These are phyloP conservation scores for Klebsormidium nitens DNA, from an alignment of 139 green algal species.

Conservation along the genomic window DNA sequence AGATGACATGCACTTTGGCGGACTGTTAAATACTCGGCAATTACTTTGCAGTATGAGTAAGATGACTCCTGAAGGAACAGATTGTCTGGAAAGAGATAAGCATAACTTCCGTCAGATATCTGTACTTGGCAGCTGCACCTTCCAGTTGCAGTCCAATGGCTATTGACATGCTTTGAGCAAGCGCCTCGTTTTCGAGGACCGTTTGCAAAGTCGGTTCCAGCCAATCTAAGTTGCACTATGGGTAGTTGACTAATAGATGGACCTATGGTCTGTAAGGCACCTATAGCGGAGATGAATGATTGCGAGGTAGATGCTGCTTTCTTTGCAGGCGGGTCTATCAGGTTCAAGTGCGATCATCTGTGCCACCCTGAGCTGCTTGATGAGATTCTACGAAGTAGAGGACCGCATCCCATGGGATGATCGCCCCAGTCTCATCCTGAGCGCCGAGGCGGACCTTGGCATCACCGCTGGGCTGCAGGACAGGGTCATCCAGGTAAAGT, in stretches of 20 bases:
- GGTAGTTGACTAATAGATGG: not conserved
- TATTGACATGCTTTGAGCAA: no score
- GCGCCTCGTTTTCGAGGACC: no score
- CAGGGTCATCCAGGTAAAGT: constrained; percentile 65
- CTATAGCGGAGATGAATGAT: not conserved
- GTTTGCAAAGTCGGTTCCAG: no score
- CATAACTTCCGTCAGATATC: not conserved
- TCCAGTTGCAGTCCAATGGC: no score
- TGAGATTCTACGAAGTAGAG: constrained; percentile 59
- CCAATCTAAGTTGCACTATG: no score
- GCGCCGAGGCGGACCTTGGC: constrained; percentile 69
- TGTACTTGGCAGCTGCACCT: not conserved
- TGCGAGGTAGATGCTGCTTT: constrained; percentile 1
- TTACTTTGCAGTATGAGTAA: not conserved
- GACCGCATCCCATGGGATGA: constrained; percentile 46
- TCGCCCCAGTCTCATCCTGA: constrained; percentile 63
- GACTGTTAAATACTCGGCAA: constrained; percentile 4
- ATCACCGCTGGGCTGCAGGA: constrained; percentile 87
- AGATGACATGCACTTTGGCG: no score
- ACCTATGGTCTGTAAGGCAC: not conserved
- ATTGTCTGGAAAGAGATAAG: constrained; percentile 4
- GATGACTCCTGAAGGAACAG: not conserved
- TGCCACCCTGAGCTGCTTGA: constrained; percentile 72
- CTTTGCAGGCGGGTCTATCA: constrained; percentile 64
- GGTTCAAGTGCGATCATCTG: constrained; percentile 82